Evolutionary conservation across 1,284 basidiomycete species (phyloP).

Genomic region (Tilletia indica): DNA sequence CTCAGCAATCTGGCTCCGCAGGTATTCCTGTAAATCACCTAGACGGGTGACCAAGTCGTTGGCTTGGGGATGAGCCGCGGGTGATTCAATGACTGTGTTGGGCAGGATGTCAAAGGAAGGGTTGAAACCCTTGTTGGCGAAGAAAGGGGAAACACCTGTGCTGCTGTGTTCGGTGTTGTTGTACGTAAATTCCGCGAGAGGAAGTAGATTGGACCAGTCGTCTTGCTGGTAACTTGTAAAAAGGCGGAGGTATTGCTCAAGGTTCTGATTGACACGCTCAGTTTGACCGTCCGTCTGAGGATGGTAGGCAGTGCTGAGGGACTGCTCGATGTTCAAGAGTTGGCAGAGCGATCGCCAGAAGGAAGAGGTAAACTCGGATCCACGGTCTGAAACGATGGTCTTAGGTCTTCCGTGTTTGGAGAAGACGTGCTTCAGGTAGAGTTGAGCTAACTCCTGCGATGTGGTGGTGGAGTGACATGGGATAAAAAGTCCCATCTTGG

Average conservation of each 20-base stretch:
- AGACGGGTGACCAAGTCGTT: background rate
- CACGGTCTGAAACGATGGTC: too few relatives aligned
- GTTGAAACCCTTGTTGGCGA: slow-evolving; percentile 18
- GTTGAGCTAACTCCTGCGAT: slow-evolving; percentile 39
- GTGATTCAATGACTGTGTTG: background rate
- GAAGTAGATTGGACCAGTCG: too few relatives aligned
- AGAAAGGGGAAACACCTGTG: slow-evolving; percentile 18
- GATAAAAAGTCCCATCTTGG: slow-evolving; percentile 58
- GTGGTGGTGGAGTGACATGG: slow-evolving; percentile 61
- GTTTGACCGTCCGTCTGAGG: too few relatives aligned
- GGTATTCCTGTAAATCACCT: background rate
- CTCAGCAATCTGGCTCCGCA: background rate
- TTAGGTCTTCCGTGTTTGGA: slow-evolving; percentile 48
- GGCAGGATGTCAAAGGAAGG: slow-evolving; percentile 11
- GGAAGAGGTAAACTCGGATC: too few relatives aligned
- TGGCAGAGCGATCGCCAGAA: too few relatives aligned
- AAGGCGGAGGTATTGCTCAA: too few relatives aligned
- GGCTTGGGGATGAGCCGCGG: slow-evolving; percentile 11
- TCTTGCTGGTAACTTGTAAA: too few relatives aligned
- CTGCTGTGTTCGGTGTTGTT: slow-evolving; percentile 14
- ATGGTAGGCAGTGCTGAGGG: too few relatives aligned
- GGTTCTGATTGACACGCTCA: too few relatives aligned
- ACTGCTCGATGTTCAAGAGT: too few relatives aligned
- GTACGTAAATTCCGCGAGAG: too few relatives aligned
- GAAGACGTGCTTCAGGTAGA: slow-evolving; percentile 52